These are phyloP conservation scores for Incumbomyces lentus DNA, from an alignment of 2,329 filamentous ascomycete genomes.

Conservation along the genomic window DNA sequence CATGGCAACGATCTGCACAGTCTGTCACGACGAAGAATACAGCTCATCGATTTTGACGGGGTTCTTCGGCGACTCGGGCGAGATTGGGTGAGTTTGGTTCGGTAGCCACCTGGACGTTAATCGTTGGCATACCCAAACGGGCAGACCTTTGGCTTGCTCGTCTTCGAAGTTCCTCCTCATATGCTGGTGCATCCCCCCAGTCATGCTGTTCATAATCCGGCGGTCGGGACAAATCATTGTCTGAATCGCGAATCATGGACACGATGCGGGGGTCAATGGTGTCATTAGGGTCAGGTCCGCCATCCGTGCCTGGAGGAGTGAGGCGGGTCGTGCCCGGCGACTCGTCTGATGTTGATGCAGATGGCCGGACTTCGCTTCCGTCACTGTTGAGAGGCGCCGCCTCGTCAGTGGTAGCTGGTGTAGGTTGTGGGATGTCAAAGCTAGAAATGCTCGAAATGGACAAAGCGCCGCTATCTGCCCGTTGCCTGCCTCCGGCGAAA, in stretches of 20 bases:
- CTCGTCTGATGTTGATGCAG: slow-evolving; percentile 3
- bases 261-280: slow-evolving; percentile 1
- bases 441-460: slow-evolving; percentile 23
- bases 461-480: slow-evolving; percentile 27
- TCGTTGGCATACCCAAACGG: slow-evolving; percentile 18
- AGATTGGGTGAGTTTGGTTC: slow-evolving; percentile 18
- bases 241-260: slow-evolving; percentile 11
- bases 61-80: neutral
- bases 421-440: slow-evolving; percentile 7
- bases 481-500: slow-evolving; percentile 17
- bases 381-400: neutral
- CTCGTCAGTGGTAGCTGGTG: slow-evolving; percentile 2
- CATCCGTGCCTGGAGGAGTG: slow-evolving; percentile 5
- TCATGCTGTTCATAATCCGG: slow-evolving; percentile 33
- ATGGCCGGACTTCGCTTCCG: neutral
- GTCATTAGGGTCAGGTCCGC: neutral
- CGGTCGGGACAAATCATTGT: slow-evolving; percentile 18
- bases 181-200: slow-evolving; percentile 35
- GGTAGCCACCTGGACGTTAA: slow-evolving; percentile 19
- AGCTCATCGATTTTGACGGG: neutral
- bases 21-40: too few relatives aligned
- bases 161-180: slow-evolving; percentile 18
- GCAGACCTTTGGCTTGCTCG: slow-evolving; percentile 8
- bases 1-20: neutral
- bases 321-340: slow-evolving; percentile 5